phyloP scores from a whole-genome alignment of 2,329 filamentous ascomycete species.

The Xenoacremonium recifei region DNA sequence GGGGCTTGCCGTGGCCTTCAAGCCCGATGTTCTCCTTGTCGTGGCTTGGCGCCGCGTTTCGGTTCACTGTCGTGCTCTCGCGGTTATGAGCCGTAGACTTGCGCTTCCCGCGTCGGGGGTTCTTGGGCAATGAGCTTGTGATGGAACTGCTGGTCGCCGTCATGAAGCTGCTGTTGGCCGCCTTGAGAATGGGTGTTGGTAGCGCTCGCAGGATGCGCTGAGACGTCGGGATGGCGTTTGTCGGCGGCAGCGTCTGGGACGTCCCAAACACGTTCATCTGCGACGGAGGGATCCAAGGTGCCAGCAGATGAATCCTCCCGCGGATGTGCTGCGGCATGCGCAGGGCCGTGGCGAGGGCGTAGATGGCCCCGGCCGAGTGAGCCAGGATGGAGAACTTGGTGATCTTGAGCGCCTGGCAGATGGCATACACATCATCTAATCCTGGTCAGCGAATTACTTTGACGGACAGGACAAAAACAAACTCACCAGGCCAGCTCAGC shows the following conservation, averaged over 20 bases:
- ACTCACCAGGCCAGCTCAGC: constrained; percentile 86
- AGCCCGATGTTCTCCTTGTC: constrained; percentile 51
- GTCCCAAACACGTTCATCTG: constrained; percentile 79
- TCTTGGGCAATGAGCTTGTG: constrained; percentile 72
- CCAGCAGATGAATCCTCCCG: constrained; percentile 88
- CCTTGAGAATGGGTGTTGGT: constrained; percentile 86
- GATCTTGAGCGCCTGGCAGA: constrained; percentile 88
- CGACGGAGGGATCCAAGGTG: constrained; percentile 95
- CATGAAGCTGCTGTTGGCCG: constrained; percentile 95
- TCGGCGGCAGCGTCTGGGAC: constrained; percentile 72
- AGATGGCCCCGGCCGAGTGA: constrained; percentile 96
- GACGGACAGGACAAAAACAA: not conserved
- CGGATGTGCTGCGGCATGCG: constrained; percentile 96
- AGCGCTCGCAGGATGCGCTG: constrained; percentile 88
- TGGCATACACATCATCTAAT: constrained; percentile 79
- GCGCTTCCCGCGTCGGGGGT: constrained; percentile 58
- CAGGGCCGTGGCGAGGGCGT: constrained; percentile 89
- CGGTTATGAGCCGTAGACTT: constrained; percentile 46
- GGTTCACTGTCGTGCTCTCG: constrained; percentile 34
- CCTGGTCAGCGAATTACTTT: constrained; percentile 25
- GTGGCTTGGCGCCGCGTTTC: constrained; percentile 35
- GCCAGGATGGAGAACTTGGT: constrained; percentile 95
- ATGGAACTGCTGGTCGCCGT: constrained; percentile 85
- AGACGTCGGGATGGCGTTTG: constrained; percentile 83
- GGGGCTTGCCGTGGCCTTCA: constrained; percentile 25